These are phyloP conservation scores for Backusella morwellensis DNA, from an alignment of 192 early-diverging fungal species.

Conservation along the genomic window DNA sequence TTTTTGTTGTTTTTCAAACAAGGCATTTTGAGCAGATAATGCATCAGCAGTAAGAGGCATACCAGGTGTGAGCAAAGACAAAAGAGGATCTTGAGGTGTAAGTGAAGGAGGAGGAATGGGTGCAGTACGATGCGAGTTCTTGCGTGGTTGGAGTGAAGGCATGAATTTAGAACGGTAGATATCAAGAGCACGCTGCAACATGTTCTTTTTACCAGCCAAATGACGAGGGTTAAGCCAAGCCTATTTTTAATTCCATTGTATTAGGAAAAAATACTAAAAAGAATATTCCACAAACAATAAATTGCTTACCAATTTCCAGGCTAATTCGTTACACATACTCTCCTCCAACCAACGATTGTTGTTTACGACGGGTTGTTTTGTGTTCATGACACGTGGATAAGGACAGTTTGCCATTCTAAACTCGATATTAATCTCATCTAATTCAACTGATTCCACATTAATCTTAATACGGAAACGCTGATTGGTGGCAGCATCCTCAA, in stretches of 20 bases:
- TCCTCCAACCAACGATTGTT: conserved; percentile 22
- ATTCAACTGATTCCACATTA: conserved; percentile 23
- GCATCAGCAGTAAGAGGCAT: conserved; percentile 18
- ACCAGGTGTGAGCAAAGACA: background rate
- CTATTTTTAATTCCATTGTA: background rate
- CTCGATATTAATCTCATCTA: conserved; percentile 23
- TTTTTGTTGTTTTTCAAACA: background rate
- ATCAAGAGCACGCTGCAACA: conserved; percentile 36
- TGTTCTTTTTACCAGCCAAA: conserved; percentile 30
- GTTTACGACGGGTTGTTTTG: background rate
- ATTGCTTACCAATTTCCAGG: conserved; percentile 34
- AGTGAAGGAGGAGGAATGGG: conserved; percentile 12
- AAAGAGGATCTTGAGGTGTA: background rate
- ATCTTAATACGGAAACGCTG: conserved; percentile 25
- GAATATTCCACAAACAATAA: conserved; percentile 7
- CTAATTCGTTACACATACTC: conserved; percentile 26
- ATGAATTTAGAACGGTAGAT: conserved; percentile 30
- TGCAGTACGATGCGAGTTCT: conserved; percentile 17
- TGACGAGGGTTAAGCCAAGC: conserved; percentile 22
- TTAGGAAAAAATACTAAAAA: background rate
- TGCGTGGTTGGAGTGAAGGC: conserved; percentile 15
- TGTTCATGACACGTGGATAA: conserved; percentile 20
- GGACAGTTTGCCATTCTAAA: conserved; percentile 31
- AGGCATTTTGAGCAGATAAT: conserved; percentile 16
- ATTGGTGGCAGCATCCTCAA: conserved; percentile 15